Percentiles rank a stretch among this genome's conserved stretches.
phyloP scores from a whole-genome alignment of 2,329 filamentous ascomycete genomes.

The Dactylonectria macrodidyma region DNA sequence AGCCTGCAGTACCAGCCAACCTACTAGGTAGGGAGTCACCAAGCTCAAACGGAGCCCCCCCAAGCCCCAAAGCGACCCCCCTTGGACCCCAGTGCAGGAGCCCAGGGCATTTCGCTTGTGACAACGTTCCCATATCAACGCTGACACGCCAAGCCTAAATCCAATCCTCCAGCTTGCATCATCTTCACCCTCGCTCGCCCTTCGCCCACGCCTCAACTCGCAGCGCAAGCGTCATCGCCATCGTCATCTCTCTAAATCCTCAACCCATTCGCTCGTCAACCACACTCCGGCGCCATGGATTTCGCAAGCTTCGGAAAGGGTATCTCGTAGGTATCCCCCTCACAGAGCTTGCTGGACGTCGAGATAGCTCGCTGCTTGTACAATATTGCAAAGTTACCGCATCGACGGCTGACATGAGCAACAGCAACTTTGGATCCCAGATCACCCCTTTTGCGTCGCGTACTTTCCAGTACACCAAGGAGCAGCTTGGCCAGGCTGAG shows the following conservation, averaged over 20 bases:
- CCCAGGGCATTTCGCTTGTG: conserved; percentile 50
- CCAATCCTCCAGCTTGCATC: conserved; percentile 31
- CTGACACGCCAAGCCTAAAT: conserved; percentile 42
- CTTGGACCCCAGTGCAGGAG: background rate
- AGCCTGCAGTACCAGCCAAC: background rate
- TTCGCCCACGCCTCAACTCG: conserved; percentile 27
- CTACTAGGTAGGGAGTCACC: conserved; percentile 23
- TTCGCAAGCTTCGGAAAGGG: conserved; percentile 72
- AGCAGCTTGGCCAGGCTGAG: conserved; percentile 94
- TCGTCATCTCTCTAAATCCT: conserved; percentile 11
- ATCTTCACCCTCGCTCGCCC: conserved; percentile 30
- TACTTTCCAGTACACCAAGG: conserved; percentile 97
- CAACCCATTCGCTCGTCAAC: conserved; percentile 17
- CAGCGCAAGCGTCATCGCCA: conserved; percentile 26
- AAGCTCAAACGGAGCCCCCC: too few relatives aligned
- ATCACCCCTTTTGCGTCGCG: conserved; percentile 94
- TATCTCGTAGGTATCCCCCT: conserved; percentile 62
- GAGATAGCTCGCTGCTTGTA: conserved; percentile 30
- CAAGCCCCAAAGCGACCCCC: too few relatives aligned
- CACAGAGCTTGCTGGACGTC: conserved; percentile 34
- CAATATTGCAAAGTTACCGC: conserved; percentile 34
- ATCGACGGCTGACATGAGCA: conserved; percentile 32
- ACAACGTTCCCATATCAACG: conserved; percentile 49
- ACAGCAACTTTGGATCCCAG: conserved; percentile 77
- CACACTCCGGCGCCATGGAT: conserved; percentile 61